A percentile compares a stretch with the other conserved stretches of the same genome.
phyloP scores from a whole-genome alignment of 495 filamentous ascomycete genomes.

The Pseudevernia furfuracea region DNA sequence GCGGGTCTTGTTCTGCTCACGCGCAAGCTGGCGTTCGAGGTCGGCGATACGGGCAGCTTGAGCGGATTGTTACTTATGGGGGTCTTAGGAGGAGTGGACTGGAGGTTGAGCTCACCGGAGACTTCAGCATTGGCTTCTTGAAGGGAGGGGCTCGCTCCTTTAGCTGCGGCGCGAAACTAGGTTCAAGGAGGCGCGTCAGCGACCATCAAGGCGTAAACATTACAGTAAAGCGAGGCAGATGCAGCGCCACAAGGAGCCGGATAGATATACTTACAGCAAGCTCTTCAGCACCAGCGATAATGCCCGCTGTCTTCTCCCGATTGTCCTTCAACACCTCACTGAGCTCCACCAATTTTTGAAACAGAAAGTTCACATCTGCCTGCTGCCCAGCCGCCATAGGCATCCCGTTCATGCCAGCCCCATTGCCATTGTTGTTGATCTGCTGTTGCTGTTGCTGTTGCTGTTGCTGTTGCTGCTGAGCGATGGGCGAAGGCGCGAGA shows the following conservation, averaged over 20 bases:
- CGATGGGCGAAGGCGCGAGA: constrained; percentile 22
- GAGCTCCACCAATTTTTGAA: constrained; percentile 73
- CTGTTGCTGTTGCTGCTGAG: constrained; percentile 29
- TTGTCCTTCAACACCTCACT: constrained; percentile 70
- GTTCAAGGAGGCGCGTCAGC: background rate
- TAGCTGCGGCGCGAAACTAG: constrained; percentile 38
- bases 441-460: constrained; percentile 35
- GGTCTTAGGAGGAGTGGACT: background rate
- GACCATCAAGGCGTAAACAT: background rate
- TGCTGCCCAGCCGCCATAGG: constrained; percentile 76
- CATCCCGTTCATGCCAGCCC: constrained; percentile 46
- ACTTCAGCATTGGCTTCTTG: constrained; percentile 46
- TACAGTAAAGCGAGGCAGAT: constrained; percentile 5
- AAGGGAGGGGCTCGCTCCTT: constrained; percentile 37
- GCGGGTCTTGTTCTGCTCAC: constrained; percentile 41
- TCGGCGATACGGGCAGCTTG: constrained; percentile 44
- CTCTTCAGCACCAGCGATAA: constrained; percentile 61
- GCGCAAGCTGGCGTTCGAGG: constrained; percentile 45
- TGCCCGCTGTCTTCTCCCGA: constrained; percentile 63
- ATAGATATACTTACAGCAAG: constrained; percentile 42
- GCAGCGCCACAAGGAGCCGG: background rate
- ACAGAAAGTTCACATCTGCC: constrained; percentile 79
- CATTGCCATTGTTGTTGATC: constrained; percentile 43
- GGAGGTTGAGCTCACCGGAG: constrained; percentile 29
- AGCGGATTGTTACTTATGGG: background rate